A percentile compares a stretch with the other conserved stretches of the same genome.
Conservation (phyloP, 2,329 filamentous ascomycete genomes). For the Mycosphaerelloides madeirae region DNA sequence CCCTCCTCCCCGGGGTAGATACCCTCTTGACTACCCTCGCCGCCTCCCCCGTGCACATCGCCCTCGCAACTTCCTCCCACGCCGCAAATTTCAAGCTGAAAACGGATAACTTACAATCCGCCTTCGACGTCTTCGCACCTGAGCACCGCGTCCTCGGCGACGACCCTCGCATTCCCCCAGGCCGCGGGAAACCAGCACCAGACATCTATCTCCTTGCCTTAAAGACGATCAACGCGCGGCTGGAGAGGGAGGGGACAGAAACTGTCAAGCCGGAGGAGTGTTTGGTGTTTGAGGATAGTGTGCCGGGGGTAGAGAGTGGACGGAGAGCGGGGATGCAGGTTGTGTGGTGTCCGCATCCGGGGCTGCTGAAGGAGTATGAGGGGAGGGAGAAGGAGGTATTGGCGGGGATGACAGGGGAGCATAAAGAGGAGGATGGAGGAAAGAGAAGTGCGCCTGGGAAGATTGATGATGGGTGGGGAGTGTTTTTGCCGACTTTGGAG, state of each 20-base stretch:
- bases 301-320: slow-evolving; percentile 87
- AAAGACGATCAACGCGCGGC: slow-evolving; percentile 72
- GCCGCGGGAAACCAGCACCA: slow-evolving; percentile 87
- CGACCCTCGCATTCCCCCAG: slow-evolving; percentile 68
- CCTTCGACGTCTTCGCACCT: slow-evolving; percentile 58
- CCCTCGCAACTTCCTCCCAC: slow-evolving; percentile 78
- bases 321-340: slow-evolving; percentile 91
- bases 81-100: slow-evolving; percentile 71
- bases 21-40: slow-evolving; percentile 59
- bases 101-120: slow-evolving; percentile 50
- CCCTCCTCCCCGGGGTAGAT: slow-evolving; percentile 73
- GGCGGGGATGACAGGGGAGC: slow-evolving; percentile 73
- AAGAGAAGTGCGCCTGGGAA: slow-evolving; percentile 47
- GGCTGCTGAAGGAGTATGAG: slow-evolving; percentile 67
- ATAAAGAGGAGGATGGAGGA: slow-evolving; percentile 49
- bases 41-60: slow-evolving; percentile 60
- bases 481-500: slow-evolving; percentile 50
- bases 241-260: slow-evolving; percentile 53
- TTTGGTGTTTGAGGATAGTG: slow-evolving; percentile 92
- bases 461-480: slow-evolving; percentile 58
- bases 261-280: slow-evolving; percentile 78
- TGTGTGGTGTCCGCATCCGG: slow-evolving; percentile 83
- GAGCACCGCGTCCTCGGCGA: slow-evolving; percentile 79
- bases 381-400: slow-evolving; percentile 77
- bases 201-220: slow-evolving; percentile 92